Evolutionary conservation across 148 eudicot species (phyloP).

Genomic region (Persicaria maculosa): DNA sequence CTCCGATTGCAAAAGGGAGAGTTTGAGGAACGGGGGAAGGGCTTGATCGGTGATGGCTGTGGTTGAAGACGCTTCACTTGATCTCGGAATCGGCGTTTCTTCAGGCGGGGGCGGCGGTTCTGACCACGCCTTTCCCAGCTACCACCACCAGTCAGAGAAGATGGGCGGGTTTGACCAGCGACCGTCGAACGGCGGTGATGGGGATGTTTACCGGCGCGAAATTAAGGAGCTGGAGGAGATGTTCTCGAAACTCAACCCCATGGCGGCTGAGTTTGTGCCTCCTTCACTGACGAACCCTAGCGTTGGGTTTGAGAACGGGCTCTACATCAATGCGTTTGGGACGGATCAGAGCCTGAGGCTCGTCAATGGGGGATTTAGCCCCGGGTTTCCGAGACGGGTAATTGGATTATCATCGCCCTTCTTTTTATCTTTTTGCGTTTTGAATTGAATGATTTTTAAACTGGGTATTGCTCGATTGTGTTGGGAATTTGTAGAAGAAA

Average conservation of each 20-base stretch:
- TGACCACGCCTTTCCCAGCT: not conserved
- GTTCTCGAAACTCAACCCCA: constrained; percentile 15
- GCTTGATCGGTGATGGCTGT: constrained; percentile 11
- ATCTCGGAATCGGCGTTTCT: constrained; percentile 6
- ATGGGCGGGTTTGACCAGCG: not conserved
- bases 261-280: constrained; percentile 17
- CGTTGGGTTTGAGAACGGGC: not conserved
- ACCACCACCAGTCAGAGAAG: constrained; percentile 2
- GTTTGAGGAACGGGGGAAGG: not conserved
- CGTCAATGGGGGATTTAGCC: not conserved
- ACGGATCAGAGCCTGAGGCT: constrained; percentile 3
- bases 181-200: not conserved
- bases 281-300: constrained; percentile 8
- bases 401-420: not conserved
- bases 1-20: not conserved
- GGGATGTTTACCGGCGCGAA: not conserved
- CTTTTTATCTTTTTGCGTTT: not conserved
- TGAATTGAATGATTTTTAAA: not conserved
- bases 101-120: not conserved
- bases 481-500: constrained; percentile 10
- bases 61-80: constrained; percentile 8
- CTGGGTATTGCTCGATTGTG: not conserved
- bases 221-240: constrained; percentile 11
- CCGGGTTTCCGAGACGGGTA: not conserved
- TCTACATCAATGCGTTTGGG: not conserved